Base-by-base conservation (phyloP, 345 rosid species). In the Pistacia atlantica region DNA sequence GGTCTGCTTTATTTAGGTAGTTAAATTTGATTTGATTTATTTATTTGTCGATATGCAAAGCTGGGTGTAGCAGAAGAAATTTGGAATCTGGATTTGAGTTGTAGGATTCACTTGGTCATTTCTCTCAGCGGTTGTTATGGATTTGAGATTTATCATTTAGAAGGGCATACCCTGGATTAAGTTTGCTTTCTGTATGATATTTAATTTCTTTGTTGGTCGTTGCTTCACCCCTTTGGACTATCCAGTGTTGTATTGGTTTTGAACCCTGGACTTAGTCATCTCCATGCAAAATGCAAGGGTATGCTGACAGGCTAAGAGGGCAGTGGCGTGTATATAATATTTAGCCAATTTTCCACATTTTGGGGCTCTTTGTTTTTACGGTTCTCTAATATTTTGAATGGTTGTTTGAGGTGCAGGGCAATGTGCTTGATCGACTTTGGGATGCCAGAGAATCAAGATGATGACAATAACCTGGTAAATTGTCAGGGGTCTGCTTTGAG, bases 361-460 rank as follows among this genome's bases (percentile, higher is more conserved):
- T 37, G 33, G 1, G 52, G 8, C 8, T 42, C 46, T 42, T 5
- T 59, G 5, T 14, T 64, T 37, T 20, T 11, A 56, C 25, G 78
- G 71, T 28, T 8, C 38, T 75, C 65, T 80, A 57, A 57, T 74
- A 67, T 57, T 71, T 59, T 22, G 76, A 38, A 18, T 71, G 10
- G 46, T 22, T 45, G n/a, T 20, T 73, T 72, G 18, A 77, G 77
- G 28, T 87, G 72, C 75, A 95, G 99, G 91, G 97, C 99, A 16
- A 95, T 87, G 91, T 95, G 99, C 74, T 81, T 84, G 75, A 90
- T 95, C 0, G 93, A 92, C 86, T 90, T 83, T 42, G 46, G 46
- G 46, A 42, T 8, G 88, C 91, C 94, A 2, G 89, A 89, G 73
- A 91, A 89, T 75, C 88, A 80, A 82, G 92, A 82, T 9, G 95